A percentile compares a stretch with the other conserved stretches of the same genome.
Evolutionary conservation across 1,139 yeast genomes (phyloP).

Genomic region (Suhomyces yuchorum): DNA sequence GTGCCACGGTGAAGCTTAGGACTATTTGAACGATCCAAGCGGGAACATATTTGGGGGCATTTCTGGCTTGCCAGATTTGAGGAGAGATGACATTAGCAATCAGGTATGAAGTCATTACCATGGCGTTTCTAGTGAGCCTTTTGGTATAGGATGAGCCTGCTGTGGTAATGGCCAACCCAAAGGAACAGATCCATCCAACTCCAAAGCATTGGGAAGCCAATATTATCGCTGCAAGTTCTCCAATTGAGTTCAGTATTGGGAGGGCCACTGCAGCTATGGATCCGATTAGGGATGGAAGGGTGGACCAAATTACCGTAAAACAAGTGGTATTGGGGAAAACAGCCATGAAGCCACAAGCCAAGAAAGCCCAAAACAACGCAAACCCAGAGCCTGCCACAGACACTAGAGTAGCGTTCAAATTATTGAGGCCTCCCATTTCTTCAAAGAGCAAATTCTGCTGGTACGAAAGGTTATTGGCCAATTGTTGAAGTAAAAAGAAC

Average conservation of each 20-base stretch:
- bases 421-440: constrained; percentile 46
- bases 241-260: constrained; percentile 42
- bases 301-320: constrained; percentile 23
- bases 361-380: constrained; percentile 34
- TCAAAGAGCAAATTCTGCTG: constrained; percentile 48
- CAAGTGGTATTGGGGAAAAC: constrained; percentile 22
- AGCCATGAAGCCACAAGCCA: constrained; percentile 30
- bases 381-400: constrained; percentile 55
- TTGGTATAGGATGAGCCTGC: constrained; percentile 31
- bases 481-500: constrained; percentile 42
- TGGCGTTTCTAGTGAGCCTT: constrained; percentile 26
- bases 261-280: constrained; percentile 46
- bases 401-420: constrained; percentile 51
- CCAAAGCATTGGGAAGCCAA: constrained; percentile 26
- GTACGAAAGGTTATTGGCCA: constrained; percentile 51
- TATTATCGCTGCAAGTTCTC: constrained; percentile 38
- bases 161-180: constrained; percentile 26
- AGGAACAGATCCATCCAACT: constrained; percentile 25
- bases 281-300: constrained; percentile 46
- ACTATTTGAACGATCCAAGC: constrained; percentile 61
- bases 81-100: constrained; percentile 32
- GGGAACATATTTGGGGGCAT: constrained; percentile 27
- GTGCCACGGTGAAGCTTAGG: constrained; percentile 45
- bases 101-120: constrained; percentile 27
- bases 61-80: constrained; percentile 26